A percentile compares a stretch with the other conserved stretches of the same genome.
These are phyloP conservation scores for Gracilaria caudata DNA, from an alignment of 23 red algal species.

Conservation along the genomic window DNA sequence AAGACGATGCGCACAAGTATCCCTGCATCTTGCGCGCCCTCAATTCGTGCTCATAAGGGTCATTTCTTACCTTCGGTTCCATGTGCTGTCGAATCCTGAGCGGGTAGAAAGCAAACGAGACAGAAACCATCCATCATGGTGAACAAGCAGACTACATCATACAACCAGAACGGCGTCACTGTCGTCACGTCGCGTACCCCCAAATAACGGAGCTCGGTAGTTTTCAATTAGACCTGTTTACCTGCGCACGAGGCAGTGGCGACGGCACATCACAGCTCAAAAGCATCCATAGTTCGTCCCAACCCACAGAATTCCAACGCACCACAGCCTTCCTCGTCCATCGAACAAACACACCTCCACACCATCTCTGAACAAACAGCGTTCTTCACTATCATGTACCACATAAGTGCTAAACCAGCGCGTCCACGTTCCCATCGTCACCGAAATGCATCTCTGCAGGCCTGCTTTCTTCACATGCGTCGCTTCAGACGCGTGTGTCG, in stretches of 20 bases:
- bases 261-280: not conserved
- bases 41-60: not conserved
- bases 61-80: not conserved
- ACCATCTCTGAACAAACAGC: not conserved
- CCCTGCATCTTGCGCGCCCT: not conserved
- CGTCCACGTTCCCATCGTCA: slow-evolving; percentile 7
- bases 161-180: slow-evolving; percentile 2
- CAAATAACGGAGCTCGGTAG: not conserved
- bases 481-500: slow-evolving; percentile 38
- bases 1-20: too few species aligned
- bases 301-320: not conserved
- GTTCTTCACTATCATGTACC: not conserved
- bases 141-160: not conserved
- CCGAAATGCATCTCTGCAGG: slow-evolving; percentile 32
- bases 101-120: slow-evolving; percentile 3
- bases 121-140: not conserved
- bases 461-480: slow-evolving; percentile 38
- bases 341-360: not conserved
- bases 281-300: not conserved
- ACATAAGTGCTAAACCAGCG: slow-evolving; percentile 17
- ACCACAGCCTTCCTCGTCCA: not conserved
- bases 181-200: slow-evolving; percentile 7
- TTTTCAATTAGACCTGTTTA: not conserved
- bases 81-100: not conserved
- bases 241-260: not conserved